A percentile compares a stretch with the other conserved stretches of the same genome.
phyloP scores from a whole-genome alignment of 495 filamentous ascomycete genomes.

The Penicillium crystallinum region DNA sequence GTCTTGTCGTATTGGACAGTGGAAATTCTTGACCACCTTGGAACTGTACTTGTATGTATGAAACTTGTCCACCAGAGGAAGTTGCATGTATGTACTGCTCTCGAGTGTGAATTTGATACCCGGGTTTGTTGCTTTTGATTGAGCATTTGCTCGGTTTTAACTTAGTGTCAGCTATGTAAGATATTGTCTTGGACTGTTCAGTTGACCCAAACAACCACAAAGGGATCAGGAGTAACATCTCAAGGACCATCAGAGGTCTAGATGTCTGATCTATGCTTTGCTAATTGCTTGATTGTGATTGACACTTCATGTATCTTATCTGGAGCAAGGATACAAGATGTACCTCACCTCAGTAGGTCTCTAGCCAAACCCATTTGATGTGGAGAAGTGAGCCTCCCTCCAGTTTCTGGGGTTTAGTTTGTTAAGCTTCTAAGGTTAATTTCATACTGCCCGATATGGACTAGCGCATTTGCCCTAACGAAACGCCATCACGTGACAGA shows the following conservation, averaged over 20 bases:
- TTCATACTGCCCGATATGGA: not conserved
- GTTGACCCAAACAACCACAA: not conserved
- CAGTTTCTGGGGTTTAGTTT: not conserved
- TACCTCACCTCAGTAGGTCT: too few species aligned
- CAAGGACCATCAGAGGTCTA: not conserved
- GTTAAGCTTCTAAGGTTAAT: not conserved
- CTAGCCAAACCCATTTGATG: too few species aligned
- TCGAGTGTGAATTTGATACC: conserved; percentile 20
- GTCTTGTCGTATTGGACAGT: not conserved
- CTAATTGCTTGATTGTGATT: not conserved
- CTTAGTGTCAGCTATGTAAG: too few species aligned
- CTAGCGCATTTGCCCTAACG: not conserved
- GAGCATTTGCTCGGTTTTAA: not conserved
- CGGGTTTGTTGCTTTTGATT: conserved; percentile 4
- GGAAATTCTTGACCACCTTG: not conserved
- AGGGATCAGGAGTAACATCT: not conserved
- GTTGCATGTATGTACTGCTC: conserved; percentile 2
- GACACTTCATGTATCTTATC: too few species aligned
- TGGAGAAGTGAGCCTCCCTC: not conserved
- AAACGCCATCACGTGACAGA: not conserved
- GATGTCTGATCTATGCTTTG: not conserved
- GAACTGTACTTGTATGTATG: conserved; percentile 17
- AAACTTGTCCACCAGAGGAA: not conserved
- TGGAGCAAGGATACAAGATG: too few species aligned
- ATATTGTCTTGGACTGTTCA: not conserved